phyloP scores from a whole-genome alignment of 2,329 filamentous ascomycete species.

The Atkinsonella texensis region DNA sequence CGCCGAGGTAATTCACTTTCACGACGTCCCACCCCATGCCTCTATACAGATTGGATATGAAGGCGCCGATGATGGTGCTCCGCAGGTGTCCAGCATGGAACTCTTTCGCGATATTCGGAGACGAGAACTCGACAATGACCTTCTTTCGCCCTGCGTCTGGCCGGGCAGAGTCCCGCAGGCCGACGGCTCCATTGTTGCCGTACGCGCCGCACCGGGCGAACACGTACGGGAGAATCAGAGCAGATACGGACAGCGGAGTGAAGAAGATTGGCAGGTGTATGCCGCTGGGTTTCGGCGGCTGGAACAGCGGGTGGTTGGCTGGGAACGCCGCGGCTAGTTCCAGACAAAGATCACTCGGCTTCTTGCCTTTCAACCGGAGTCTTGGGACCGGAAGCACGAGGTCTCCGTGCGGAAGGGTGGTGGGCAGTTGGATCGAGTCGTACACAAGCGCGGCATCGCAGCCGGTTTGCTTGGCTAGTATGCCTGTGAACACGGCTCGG shows the following conservation, averaged over 20 bases:
- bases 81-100: slow-evolving; percentile 58
- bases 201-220: slow-evolving; percentile 40
- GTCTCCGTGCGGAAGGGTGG: slow-evolving; percentile 16
- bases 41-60: slow-evolving; percentile 53
- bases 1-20: slow-evolving; percentile 60
- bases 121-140: slow-evolving; percentile 60
- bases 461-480: not conserved
- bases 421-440: slow-evolving; percentile 18
- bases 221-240: slow-evolving; percentile 46
- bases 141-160: slow-evolving; percentile 9
- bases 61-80: slow-evolving; percentile 59
- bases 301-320: slow-evolving; percentile 26
- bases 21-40: slow-evolving; percentile 56
- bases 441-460: slow-evolving; percentile 10
- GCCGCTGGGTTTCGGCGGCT: slow-evolving; percentile 41
- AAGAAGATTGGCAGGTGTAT: slow-evolving; percentile 56
- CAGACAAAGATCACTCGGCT: slow-evolving; percentile 31
- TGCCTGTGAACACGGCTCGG: slow-evolving; percentile 6
- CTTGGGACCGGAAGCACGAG: slow-evolving; percentile 19
- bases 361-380: slow-evolving; percentile 12
- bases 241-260: slow-evolving; percentile 42
- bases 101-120: slow-evolving; percentile 63
- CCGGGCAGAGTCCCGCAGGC: slow-evolving; percentile 30
- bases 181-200: slow-evolving; percentile 46
- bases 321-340: slow-evolving; percentile 29